Evolutionary conservation across 2,329 filamentous ascomycete species (phyloP).

Genomic region (Colletotrichum cordylinicola): DNA sequence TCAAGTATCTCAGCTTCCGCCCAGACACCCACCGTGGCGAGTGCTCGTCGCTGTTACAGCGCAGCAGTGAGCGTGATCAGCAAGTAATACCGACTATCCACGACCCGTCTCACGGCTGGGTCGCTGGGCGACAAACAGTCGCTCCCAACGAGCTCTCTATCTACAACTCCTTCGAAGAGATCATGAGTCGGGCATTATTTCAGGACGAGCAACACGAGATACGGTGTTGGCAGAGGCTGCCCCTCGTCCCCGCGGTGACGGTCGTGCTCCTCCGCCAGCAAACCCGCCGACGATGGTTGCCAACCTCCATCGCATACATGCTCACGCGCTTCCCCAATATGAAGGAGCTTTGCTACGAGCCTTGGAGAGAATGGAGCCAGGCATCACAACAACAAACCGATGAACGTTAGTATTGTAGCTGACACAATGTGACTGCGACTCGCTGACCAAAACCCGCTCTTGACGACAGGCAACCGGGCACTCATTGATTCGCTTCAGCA

Average conservation of each 20-base stretch:
- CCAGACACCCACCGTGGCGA: conserved; percentile 23
- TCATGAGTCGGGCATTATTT: conserved; percentile 34
- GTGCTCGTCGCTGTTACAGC: neutral
- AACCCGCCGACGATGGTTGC: conserved; percentile 40
- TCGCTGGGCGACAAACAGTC: conserved; percentile 26
- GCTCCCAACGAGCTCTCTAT: conserved; percentile 24
- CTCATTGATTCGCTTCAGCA: conserved; percentile 31
- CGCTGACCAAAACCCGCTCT: conserved; percentile 22
- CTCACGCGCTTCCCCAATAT: conserved; percentile 38
- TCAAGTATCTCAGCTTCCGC: conserved; percentile 36
- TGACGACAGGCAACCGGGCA: conserved; percentile 25
- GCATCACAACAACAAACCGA: conserved; percentile 28
- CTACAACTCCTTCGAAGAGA: conserved; percentile 29
- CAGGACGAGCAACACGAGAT: conserved; percentile 29
- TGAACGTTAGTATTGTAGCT: conserved; percentile 29
- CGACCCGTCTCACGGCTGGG: conserved; percentile 34
- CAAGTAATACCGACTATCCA: neutral
- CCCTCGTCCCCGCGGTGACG: conserved; percentile 36
- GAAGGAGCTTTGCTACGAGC: conserved; percentile 42
- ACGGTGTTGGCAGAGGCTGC: conserved; percentile 38
- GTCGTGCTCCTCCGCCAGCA: conserved; percentile 42
- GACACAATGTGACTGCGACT: conserved; percentile 12
- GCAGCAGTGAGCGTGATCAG: neutral
- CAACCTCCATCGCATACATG: conserved; percentile 34
- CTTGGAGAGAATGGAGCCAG: conserved; percentile 37